Base-by-base conservation (phyloP, 495 filamentous ascomycete genomes). In the Apodospora peruviana region DNA sequence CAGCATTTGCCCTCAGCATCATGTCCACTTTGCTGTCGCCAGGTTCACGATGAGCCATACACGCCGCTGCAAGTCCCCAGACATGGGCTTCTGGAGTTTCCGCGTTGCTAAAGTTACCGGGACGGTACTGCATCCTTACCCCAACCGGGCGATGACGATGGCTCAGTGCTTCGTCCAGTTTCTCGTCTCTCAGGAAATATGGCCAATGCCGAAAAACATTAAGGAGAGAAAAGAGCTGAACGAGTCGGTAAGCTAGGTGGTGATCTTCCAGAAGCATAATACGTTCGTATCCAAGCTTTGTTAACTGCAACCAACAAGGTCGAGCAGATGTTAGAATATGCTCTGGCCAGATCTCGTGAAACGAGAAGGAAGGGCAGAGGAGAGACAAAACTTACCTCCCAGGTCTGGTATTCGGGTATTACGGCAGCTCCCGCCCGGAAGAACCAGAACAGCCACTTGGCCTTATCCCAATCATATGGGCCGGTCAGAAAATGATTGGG, bases 401-500 rank as follows among this genome's bases (percentile, higher is more conserved):
- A 71, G 1, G 52, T 65, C 14, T 66, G 60, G n/a, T n/a, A n/a
- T 17, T 40, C 36, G 0, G 18, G 17, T 8, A 45, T 21, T 18
- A 66, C 17, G 0, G 16, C 39, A 18, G 63, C 64, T 0, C 70
- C 64, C 8, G 45, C 59, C 23, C 59, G 67, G 12, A 64, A 32
- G 12, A 70, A 35, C 71, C 71, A 74, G 51, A 62, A 72, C 0
- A 66, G 45, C 40, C 66, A 60, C 50, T 61, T 59, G 4, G 59
- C 48, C 1, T 43, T 49, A 1, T 61, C 49, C 41, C 60, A 59
- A 19, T 52, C 41, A 21, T 46, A 56, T 1, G 67, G 62, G 8
- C 60, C 57, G 2, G 18, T 42, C 2, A 74, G 20, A 1, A 74
- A 47, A 4, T 47, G 47, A 29, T 67, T 49, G 0, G 71, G 70